phyloP scores from a whole-genome alignment of 202 grass and related monocot species.

The Cymbopogon flexuosus region DNA sequence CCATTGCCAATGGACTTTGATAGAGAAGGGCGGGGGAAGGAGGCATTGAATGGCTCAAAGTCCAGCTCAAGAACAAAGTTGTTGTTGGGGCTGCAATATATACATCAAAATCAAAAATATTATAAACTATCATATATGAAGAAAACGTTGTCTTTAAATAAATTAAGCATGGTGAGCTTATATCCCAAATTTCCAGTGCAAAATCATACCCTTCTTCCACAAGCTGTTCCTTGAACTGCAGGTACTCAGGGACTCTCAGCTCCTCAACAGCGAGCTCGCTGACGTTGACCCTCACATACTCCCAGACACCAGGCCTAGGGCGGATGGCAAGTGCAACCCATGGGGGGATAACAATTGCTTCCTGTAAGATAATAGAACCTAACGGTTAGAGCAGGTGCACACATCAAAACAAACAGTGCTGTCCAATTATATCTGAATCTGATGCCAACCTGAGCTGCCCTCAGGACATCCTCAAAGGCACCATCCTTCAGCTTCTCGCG shows the following conservation, averaged over 20 bases:
- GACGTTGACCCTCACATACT: slow-evolving; percentile 89
- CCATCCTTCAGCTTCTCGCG: slow-evolving; percentile 89
- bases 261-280: slow-evolving; percentile 88
- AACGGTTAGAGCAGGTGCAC: not conserved
- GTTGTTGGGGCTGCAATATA: slow-evolving; percentile 43
- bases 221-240: slow-evolving; percentile 99
- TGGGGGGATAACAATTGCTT: slow-evolving; percentile 79
- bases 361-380: slow-evolving; percentile 36
- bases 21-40: slow-evolving; percentile 88
- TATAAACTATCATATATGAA: not conserved
- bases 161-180: not conserved
- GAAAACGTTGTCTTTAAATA: too few relatives aligned
- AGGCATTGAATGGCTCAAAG: slow-evolving; percentile 99
- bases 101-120: not conserved
- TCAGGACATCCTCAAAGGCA: slow-evolving; percentile 89
- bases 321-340: slow-evolving; percentile 93
- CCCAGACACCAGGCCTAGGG: slow-evolving; percentile 94
- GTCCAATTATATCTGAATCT: not conserved
- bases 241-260: slow-evolving; percentile 81
- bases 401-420: not conserved
- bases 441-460: slow-evolving; percentile 64
- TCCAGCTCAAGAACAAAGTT: slow-evolving; percentile 92
- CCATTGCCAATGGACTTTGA: slow-evolving; percentile 96
- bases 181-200: not conserved
- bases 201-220: slow-evolving; percentile 61